Base-by-base conservation (phyloP, 2,329 filamentous ascomycete species). In the Akanthomyces uredinophilus region DNA sequence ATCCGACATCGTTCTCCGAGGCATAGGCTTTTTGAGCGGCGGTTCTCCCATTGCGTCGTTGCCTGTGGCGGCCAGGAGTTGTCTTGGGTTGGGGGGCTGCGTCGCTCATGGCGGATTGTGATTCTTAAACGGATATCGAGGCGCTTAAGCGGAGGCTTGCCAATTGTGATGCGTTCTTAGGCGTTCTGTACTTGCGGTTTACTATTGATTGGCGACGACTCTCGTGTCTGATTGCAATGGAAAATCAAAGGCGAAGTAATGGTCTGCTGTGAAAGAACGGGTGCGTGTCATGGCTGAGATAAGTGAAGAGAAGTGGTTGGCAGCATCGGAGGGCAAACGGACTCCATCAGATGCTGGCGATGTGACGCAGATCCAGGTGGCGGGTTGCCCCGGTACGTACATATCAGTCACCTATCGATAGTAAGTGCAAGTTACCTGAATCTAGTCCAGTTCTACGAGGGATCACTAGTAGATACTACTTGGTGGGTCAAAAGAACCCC, bases 1-100 rank as follows among this genome's bases (percentile, higher is more conserved):
- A 67, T 49, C 66, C 66, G 41, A 67, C 72, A 67, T 86, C 84
- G 67, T 81, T 85, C 70, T 86, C 84, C 4, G 84, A 86, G 27
- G 81, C 83, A 68, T 86, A 85, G n/a, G 78, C 79, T 71, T 82
- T 85, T 64, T 79, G 79, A 13, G 73, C 74, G 18, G 78, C 73
- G 66, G 65, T 68, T 70, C 66, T 78, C 71, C 66, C 77, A 71
- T 70, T 74, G 67, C 70, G 79, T 74, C 67, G 78, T 69, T 74
- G 71, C 58, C 73, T 70, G 44, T 74, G 75, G 44, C 75, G 75
- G 44, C 69, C 70, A 35, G 75, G 71, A 52, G 74, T 76, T 35
- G 69, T 68, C 63, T 71, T 73, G 55, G 68, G 64, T 63, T 73
- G 74, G 62, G 69, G 68, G 53, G 70, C 65, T 29, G 67, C 67